These are phyloP conservation scores for Lolium rigidum DNA, from an alignment of 176 grass and related monocot species.

Conservation along the genomic window DNA sequence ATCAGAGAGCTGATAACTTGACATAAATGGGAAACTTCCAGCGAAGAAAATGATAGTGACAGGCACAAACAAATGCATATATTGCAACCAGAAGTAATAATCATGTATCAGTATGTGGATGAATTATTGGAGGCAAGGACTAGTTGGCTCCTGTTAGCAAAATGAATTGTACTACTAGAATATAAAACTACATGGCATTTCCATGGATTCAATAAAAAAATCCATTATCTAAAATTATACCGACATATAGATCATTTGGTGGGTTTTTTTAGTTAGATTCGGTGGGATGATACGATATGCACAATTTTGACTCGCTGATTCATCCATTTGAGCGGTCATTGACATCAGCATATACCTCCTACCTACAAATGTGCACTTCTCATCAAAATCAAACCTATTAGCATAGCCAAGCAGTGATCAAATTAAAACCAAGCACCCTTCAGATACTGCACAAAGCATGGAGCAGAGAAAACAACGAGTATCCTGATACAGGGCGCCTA, in stretches of 20 bases:
- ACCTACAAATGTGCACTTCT: background rate
- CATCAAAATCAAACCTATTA: background rate
- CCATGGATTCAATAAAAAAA: background rate
- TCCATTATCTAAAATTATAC: background rate
- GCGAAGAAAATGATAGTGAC: background rate
- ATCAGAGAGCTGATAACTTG: background rate
- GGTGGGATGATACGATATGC: background rate
- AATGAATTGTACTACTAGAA: background rate
- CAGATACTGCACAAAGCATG: background rate
- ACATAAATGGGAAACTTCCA: slow-evolving; percentile 13
- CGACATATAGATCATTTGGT: background rate
- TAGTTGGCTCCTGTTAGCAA: background rate
- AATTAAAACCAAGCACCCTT: background rate
- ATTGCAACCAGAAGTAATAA: slow-evolving; percentile 15
- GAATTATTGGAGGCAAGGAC: slow-evolving; percentile 17
- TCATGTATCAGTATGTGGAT: background rate
- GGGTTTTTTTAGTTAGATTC: background rate
- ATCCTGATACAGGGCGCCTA: background rate
- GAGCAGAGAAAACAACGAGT: background rate
- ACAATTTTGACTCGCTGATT: no score
- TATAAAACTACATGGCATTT: background rate
- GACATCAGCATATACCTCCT: background rate
- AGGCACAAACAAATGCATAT: background rate
- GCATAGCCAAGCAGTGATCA: background rate
- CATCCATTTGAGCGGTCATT: no score